Evolutionary conservation across 2,329 filamentous ascomycete species (phyloP).

Genomic region (Aspergillus piperis): DNA sequence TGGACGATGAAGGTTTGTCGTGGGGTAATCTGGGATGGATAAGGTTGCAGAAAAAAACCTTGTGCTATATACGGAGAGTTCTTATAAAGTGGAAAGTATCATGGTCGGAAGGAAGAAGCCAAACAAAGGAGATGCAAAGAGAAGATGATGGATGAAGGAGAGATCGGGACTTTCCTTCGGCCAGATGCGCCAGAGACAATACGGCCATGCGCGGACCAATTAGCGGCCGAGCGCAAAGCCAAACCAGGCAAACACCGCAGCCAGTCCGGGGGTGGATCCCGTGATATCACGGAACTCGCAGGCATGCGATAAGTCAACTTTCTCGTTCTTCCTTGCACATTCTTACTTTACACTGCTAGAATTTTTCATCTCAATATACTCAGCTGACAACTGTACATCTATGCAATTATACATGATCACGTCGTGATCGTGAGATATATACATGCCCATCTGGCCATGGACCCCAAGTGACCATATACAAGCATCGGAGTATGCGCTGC

Average conservation of each 20-base stretch:
- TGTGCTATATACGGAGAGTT: neutral
- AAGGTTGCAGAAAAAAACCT: neutral
- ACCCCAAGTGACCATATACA: constrained; percentile 14
- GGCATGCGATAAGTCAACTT: neutral
- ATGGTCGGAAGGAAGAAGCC: neutral
- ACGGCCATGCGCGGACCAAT: neutral
- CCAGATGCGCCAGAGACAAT: neutral
- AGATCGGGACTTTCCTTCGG: neutral
- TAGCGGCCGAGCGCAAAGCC: neutral
- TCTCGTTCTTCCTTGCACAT: neutral
- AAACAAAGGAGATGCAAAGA: neutral
- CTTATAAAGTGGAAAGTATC: neutral
- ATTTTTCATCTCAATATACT: neutral
- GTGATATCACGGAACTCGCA: neutral
- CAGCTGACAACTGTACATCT: constrained; percentile 2
- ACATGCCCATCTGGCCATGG: constrained; percentile 10
- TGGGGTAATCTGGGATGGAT: neutral
- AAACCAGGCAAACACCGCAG: neutral
- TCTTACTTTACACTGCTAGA: too few relatives aligned
- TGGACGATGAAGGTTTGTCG: neutral
- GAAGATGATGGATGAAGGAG: neutral
- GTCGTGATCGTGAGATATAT: constrained; percentile 14
- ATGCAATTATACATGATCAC: constrained; percentile 10
- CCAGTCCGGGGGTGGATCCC: neutral
- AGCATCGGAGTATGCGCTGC: constrained; percentile 12